A percentile compares a stretch with the other conserved stretches of the same genome.
Evolutionary conservation across 306 rosid genomes (phyloP).

Genomic region (Potentilla sterilis): DNA sequence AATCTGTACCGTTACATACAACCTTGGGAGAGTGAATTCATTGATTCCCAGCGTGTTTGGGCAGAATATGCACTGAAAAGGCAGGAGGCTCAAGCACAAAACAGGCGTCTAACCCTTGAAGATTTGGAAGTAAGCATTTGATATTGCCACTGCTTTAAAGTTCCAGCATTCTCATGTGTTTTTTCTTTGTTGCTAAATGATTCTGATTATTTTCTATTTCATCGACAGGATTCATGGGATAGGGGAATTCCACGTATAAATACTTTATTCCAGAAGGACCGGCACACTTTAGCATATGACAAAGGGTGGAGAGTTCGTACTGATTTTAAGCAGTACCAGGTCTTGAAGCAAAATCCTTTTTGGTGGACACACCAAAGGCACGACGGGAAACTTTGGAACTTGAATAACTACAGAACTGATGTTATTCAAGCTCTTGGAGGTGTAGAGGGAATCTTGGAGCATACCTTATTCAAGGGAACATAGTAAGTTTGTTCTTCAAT

Average conservation of each 20-base stretch:
- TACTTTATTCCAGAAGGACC: conserved; percentile 96
- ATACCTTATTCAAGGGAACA: conserved; percentile 97
- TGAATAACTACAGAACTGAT: conserved; percentile 97
- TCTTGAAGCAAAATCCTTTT: conserved; percentile 92
- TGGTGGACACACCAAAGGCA: conserved; percentile 99
- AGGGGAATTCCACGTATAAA: conserved; percentile 98
- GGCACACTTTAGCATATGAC: conserved; percentile 98
- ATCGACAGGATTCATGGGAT: conserved; percentile 95
- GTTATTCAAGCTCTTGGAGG: conserved; percentile 99
- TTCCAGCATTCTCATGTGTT: not conserved
- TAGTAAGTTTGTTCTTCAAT: conserved; percentile 52
- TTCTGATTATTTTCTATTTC: conserved; percentile 5
- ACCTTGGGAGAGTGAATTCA: conserved; percentile 99
- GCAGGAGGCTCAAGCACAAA: conserved; percentile 99
- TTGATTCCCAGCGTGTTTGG: conserved; percentile 99
- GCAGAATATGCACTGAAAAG: conserved; percentile 98
- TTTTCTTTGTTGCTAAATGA: not conserved
- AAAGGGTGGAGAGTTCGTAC: conserved; percentile 99
- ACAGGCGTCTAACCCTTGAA: conserved; percentile 94
- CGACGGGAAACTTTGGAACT: conserved; percentile 95
- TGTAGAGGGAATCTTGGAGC: conserved; percentile 98
- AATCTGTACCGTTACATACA: conserved; percentile 95
- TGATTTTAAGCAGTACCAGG: conserved; percentile 98
- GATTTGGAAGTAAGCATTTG: conserved; percentile 83
- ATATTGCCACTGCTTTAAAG: conserved; percentile 8